Evolutionary conservation across 2,329 filamentous ascomycete species (phyloP).

Genomic region (Cercospora sesami): DNA sequence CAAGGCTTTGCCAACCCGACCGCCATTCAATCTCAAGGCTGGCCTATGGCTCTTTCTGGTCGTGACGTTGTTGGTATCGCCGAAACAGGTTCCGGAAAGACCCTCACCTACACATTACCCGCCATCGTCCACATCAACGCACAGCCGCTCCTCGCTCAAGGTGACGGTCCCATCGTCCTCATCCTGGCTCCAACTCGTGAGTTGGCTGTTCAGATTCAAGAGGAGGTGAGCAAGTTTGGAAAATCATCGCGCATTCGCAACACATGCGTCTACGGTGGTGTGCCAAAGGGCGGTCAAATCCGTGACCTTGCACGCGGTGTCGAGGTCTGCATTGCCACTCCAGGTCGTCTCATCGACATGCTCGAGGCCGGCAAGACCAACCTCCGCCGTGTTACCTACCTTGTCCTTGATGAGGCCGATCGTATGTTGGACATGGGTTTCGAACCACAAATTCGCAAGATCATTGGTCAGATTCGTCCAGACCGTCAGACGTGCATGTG

Average conservation of each 20-base stretch:
- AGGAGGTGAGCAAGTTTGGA: slow-evolving; percentile 98
- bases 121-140: slow-evolving; percentile 99
- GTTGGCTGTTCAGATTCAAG: slow-evolving; percentile 96
- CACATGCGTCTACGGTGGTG: slow-evolving; percentile 98
- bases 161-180: slow-evolving; percentile 94
- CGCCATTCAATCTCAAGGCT: slow-evolving; percentile 95
- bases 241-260: slow-evolving; percentile 97
- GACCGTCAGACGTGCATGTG: slow-evolving; percentile 99
- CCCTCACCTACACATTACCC: slow-evolving; percentile 94
- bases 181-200: slow-evolving; percentile 96
- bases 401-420: slow-evolving; percentile 97
- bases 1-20: slow-evolving; percentile 94
- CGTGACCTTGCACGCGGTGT: slow-evolving; percentile 92
- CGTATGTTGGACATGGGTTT: slow-evolving; percentile 99
- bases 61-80: slow-evolving; percentile 98
- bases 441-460: slow-evolving; percentile 98
- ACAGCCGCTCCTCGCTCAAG: slow-evolving; percentile 90
- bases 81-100: slow-evolving; percentile 99
- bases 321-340: slow-evolving; percentile 97
- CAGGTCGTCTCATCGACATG: slow-evolving; percentile 97
- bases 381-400: slow-evolving; percentile 93
- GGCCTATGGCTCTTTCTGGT: slow-evolving; percentile 98
- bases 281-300: slow-evolving; percentile 95
- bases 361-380: slow-evolving; percentile 97
- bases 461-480: slow-evolving; percentile 93